Conservation (phyloP, 176 grass and related monocot species). For the Cocos nucifera region DNA sequence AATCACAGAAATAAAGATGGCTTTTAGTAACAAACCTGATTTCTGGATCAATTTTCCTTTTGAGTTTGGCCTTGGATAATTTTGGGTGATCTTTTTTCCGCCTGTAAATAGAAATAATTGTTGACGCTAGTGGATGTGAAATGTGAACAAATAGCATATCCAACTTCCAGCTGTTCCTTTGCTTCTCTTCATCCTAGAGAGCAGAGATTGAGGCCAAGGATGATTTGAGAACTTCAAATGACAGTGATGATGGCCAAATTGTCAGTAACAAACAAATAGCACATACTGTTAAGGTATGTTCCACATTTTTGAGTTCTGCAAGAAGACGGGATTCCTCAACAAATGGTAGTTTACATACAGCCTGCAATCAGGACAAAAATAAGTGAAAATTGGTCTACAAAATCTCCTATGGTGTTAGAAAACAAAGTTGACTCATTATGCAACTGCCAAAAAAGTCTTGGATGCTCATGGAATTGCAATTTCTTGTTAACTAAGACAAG, state of each 20-base stretch:
- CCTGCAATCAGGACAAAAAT: slow-evolving; percentile 16
- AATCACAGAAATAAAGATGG: not conserved
- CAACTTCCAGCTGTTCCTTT: slow-evolving; percentile 20
- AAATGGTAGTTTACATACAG: slow-evolving; percentile 40
- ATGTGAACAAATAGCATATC: slow-evolving; percentile 29
- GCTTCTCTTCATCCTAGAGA: slow-evolving; percentile 34
- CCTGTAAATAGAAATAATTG: slow-evolving; percentile 20
- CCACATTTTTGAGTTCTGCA: slow-evolving; percentile 25
- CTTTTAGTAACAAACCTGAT: slow-evolving; percentile 23
- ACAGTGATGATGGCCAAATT: no score
- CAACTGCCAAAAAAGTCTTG: no score
- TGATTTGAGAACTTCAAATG: no score
- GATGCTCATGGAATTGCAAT: no score
- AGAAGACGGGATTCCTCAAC: slow-evolving; percentile 38
- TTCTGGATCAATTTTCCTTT: slow-evolving; percentile 27
- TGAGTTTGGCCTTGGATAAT: slow-evolving; percentile 29
- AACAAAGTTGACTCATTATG: no score
- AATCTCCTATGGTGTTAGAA: not conserved
- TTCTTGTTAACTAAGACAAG: no score
- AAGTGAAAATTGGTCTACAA: not conserved
- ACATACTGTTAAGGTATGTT: slow-evolving; percentile 31
- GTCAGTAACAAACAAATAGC: no score
- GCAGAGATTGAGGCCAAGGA: slow-evolving; percentile 1
- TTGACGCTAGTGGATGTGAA: slow-evolving; percentile 29
- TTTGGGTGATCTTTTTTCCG: slow-evolving; percentile 32